A percentile compares a stretch with the other conserved stretches of the same genome.
These are phyloP conservation scores for Trichoderma sp. DNA, from an alignment of 2,329 filamentous ascomycete species.

Conservation along the genomic window DNA sequence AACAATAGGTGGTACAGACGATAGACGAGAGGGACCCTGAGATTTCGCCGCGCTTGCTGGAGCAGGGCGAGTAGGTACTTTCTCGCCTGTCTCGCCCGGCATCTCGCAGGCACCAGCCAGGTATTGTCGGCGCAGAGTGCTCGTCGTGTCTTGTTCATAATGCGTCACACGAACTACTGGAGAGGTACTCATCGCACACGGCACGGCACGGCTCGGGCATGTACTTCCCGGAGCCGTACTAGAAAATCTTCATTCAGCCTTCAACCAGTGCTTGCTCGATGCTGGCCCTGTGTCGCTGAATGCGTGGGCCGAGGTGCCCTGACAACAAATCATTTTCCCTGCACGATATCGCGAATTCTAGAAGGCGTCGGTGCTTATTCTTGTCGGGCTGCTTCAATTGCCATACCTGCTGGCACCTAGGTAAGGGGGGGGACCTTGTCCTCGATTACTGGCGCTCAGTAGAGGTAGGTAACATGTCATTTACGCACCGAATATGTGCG, in stretches of 20 bases:
- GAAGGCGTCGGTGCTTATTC: constrained; percentile 6
- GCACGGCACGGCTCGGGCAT: neutral
- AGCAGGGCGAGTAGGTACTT: neutral
- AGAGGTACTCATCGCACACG: constrained; percentile 10
- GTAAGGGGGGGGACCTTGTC: constrained; percentile 13
- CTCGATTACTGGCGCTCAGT: neutral
- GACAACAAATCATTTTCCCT: neutral
- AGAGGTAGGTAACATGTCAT: neutral
- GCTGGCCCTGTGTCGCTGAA: neutral
- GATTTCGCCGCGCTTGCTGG: constrained; percentile 15
- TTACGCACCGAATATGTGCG: neutral
- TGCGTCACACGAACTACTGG: neutral
- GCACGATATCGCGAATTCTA: constrained; percentile 5
- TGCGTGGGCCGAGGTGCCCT: constrained; percentile 1
- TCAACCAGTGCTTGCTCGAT: neutral
- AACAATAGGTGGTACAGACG: constrained; percentile 14
- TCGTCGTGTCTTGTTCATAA: neutral
- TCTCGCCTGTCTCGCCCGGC: neutral
- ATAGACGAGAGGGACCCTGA: constrained; percentile 24
- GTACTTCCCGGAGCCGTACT: neutral
- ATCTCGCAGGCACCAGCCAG: neutral
- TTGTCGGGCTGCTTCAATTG: constrained; percentile 1
- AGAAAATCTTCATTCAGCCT: neutral
- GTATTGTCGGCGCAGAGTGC: constrained; percentile 4
- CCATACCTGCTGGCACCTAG: neutral